A percentile compares a stretch with the other conserved stretches of the same genome.
phyloP scores from a whole-genome alignment of 495 filamentous ascomycete species.

The Hypoxylon subgilvum region DNA sequence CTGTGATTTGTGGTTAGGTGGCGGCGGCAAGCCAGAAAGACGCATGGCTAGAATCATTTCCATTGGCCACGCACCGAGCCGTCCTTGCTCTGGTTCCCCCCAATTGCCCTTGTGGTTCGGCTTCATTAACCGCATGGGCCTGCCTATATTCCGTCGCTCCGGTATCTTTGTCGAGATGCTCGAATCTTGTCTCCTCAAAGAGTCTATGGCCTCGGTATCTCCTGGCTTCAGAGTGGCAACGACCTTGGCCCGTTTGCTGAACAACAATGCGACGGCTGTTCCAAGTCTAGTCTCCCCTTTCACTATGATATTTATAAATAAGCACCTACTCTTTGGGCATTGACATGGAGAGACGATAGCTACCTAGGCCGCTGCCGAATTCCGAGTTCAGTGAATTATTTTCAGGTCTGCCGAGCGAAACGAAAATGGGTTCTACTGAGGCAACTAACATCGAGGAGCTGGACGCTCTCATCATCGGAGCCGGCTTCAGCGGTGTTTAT shows the following conservation, averaged over 20 bases:
- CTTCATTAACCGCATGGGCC: background rate
- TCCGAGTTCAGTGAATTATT: background rate
- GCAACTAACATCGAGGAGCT: slow-evolving; percentile 42
- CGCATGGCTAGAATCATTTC: no score
- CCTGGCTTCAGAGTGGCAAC: background rate
- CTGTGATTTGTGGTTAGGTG: no score
- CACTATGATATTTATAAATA: background rate
- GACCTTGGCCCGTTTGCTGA: background rate
- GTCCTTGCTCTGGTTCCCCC: no score
- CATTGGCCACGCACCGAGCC: no score
- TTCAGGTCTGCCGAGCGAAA: background rate
- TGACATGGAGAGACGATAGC: no score
- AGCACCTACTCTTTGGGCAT: background rate
- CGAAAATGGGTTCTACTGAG: slow-evolving; percentile 28
- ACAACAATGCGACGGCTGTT: background rate
- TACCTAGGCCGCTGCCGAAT: background rate
- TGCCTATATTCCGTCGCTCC: background rate
- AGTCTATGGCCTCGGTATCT: background rate
- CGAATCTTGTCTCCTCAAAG: background rate
- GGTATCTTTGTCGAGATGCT: background rate
- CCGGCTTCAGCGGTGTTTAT: slow-evolving; percentile 53
- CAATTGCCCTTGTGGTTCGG: no score
- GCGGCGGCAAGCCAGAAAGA: no score
- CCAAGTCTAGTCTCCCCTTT: background rate
- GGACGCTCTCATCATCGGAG: slow-evolving; percentile 61